Conservation (phyloP, 306 rosid genomes). For the Inga leiocalycina region DNA sequence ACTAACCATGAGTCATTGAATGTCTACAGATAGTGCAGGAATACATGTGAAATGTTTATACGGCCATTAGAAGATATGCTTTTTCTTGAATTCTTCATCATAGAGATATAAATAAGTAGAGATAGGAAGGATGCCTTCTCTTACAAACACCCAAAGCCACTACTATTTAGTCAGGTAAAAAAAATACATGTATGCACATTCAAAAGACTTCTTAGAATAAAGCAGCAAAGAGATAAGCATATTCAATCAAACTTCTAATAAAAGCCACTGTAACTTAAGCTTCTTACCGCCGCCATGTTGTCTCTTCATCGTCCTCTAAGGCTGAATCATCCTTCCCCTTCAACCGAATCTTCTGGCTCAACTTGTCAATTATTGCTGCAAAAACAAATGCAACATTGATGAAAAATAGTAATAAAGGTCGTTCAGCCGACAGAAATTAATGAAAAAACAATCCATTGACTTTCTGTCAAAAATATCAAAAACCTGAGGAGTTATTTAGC, state of each 20-base stretch:
- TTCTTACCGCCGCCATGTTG: constrained; percentile 80
- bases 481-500: constrained; percentile 97
- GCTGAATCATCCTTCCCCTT: constrained; percentile 42
- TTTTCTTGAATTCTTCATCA: constrained; percentile 15
- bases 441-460: constrained; percentile 17
- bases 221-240: constrained; percentile 1
- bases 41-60: constrained; percentile 4
- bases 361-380: constrained; percentile 78
- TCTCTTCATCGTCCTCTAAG: constrained; percentile 77
- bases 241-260: constrained; percentile 6
- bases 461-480: constrained; percentile 4
- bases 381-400: constrained; percentile 21
- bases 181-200: not conserved
- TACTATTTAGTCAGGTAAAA: constrained; percentile 8
- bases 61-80: not conserved
- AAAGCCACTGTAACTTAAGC: constrained; percentile 4
- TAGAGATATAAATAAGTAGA: not conserved
- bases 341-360: constrained; percentile 55
- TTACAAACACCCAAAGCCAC: constrained; percentile 19
- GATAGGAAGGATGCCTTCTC: constrained; percentile 16
- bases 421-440: constrained; percentile 15
- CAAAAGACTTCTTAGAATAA: constrained; percentile 12
- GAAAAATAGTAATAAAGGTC: not conserved
- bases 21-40: not conserved
- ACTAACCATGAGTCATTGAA: constrained; percentile 16